Evolutionary conservation across 805 yeast genomes (phyloP), one percentile per base, ranked within the genome.

Genomic region (Pichia phayaonensis): DNA sequence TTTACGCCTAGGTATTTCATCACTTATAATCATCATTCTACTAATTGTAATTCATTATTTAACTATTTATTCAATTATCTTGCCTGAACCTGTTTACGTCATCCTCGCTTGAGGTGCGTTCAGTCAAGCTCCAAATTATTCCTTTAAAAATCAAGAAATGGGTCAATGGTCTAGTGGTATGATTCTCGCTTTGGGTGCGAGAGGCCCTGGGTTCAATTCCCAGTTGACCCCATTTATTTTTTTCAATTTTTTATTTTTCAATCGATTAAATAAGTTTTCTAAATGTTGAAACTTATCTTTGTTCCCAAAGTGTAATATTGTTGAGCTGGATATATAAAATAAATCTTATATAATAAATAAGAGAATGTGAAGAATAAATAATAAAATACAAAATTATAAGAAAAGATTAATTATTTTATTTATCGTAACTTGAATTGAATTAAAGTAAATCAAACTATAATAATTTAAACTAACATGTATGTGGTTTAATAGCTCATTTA

Each of bases 161-260:
- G 62, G 62, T 55, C 46, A 59, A 58, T 73, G 77, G 77, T 73
- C 77, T 73, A 73, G 77, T 72, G 77, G 77, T 73, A 73, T 73
- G 77, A 73, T 73, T 73, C 76, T 70, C 73, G 77, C 76, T 73
- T 72, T 72, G 77, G 77, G 77, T 63, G 74, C 72, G 72, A 69
- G 75, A 72, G 75, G 76, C 74, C 76, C 76, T 71, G 76, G 76
- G 76, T 72, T 72, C 76, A 71, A 72, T 72, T 72, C 76, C 76
- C 76, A 71, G 67, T 58, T 57, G 61, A 60, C 67, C 67, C 67
- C 66, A n/a, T 23, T 52, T 55, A 36, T 43, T 57, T 57, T 49
- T 49, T 4, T 13, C 4, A 12, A 18, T 31, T 54, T 54, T 55
- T 46, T 40, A 26, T 46, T 39, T 27, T 15, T 23, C 15, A 20